Evolutionary conservation across 495 filamentous ascomycete genomes (phyloP).

Genomic region (Penicillium lividum): DNA sequence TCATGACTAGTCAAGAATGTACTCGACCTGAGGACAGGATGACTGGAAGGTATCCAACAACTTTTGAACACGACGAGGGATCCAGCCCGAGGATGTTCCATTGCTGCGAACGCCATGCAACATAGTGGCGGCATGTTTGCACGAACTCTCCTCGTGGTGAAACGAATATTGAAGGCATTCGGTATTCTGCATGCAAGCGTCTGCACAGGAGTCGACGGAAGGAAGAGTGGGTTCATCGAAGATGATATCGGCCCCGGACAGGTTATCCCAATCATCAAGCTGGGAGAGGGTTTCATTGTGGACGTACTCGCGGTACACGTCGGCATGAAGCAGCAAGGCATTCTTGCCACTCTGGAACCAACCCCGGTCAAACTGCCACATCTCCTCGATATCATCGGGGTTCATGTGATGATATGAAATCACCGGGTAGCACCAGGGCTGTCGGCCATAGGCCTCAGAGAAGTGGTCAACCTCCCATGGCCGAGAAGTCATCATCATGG

Average conservation of each 20-base stretch:
- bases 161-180: conserved; percentile 48
- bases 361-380: conserved; percentile 47
- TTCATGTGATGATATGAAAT: conserved; percentile 53
- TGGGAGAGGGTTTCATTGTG: conserved; percentile 20
- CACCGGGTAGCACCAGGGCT: conserved; percentile 51
- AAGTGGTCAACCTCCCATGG: conserved; percentile 44
- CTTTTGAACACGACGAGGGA: conserved; percentile 26
- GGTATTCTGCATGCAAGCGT: conserved; percentile 34
- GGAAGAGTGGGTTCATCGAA: conserved; percentile 21
- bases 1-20: conserved; percentile 24
- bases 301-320: conserved; percentile 34
- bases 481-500: conserved; percentile 36
- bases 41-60: conserved; percentile 29
- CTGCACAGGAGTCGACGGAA: conserved; percentile 37
- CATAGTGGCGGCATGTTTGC: conserved; percentile 35
- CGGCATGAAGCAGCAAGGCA: conserved; percentile 32
- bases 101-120: conserved; percentile 26
- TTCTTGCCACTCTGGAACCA: conserved; percentile 45
- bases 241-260: conserved; percentile 24
- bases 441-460: conserved; percentile 38
- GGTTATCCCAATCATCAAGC: conserved; percentile 37
- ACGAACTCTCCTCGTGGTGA: conserved; percentile 27
- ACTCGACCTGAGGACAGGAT: conserved; percentile 32
- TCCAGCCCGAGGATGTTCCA: conserved; percentile 36
- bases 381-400: conserved; percentile 38